Evolutionary conservation across 331 rosid genomes (phyloP).

Genomic region (Dryas integrifolia): DNA sequence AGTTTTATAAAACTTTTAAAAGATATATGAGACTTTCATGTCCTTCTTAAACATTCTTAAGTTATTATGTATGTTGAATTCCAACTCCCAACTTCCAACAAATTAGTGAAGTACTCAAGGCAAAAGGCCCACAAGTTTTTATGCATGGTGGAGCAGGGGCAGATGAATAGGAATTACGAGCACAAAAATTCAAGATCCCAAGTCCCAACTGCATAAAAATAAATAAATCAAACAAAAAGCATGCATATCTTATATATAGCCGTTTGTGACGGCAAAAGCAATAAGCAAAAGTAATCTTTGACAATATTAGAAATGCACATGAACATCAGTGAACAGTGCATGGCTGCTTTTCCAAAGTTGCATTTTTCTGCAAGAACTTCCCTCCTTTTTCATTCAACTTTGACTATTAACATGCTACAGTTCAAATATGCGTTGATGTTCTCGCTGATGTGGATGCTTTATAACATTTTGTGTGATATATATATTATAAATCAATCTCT

Average conservation of each 20-base stretch:
- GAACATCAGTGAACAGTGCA: no score
- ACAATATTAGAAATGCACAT: slow-evolving; percentile 6
- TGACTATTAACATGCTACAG: background rate
- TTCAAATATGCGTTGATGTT: background rate
- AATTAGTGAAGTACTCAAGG: background rate
- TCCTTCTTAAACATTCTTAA: background rate
- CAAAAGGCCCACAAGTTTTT: slow-evolving; percentile 7
- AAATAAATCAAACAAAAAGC: background rate
- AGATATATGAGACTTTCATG: background rate
- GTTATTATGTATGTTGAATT: background rate
- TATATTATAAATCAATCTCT: no score
- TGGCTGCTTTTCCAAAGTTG: slow-evolving; percentile 10
- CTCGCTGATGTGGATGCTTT: background rate
- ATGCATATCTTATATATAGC: slow-evolving; percentile 25
- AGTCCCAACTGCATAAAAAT: background rate
- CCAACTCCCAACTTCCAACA: slow-evolving; percentile 8
- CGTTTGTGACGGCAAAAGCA: slow-evolving; percentile 27
- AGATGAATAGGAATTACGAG: background rate
- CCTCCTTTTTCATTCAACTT: slow-evolving; percentile 31
- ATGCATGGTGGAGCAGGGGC: slow-evolving; percentile 6
- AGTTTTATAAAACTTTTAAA: background rate
- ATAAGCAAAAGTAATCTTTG: background rate
- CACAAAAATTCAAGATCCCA: background rate
- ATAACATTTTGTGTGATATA: background rate
- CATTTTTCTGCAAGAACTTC: background rate